Percentiles rank a stretch among this genome's conserved stretches.
phyloP scores from a whole-genome alignment of 2,329 filamentous ascomycete species.

The Cladophialophora yegresii region DNA sequence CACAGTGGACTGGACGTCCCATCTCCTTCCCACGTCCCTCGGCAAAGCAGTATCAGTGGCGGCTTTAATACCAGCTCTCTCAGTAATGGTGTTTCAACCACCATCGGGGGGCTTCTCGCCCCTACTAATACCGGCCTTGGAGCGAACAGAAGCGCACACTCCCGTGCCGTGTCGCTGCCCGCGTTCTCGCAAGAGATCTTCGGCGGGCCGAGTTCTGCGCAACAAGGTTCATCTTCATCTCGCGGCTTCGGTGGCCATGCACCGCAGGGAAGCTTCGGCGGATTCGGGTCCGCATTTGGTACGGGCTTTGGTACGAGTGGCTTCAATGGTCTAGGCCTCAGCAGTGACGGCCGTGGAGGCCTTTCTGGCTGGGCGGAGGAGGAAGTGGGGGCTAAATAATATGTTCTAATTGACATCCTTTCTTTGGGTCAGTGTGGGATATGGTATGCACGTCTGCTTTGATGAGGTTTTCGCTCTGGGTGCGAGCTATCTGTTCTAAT shows the following conservation, averaged over 20 bases:
- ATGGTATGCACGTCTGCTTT: constrained; percentile 16
- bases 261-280: constrained; percentile 57
- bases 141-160: constrained; percentile 62
- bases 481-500: constrained; percentile 29
- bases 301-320: constrained; percentile 57
- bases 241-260: constrained; percentile 36
- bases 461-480: constrained; percentile 16
- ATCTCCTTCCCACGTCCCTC: constrained; percentile 46
- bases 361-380: constrained; percentile 66
- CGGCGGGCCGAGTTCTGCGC: constrained; percentile 43
- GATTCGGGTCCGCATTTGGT: constrained; percentile 60
- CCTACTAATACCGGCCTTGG: constrained; percentile 62
- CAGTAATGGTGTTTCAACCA: constrained; percentile 62
- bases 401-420: constrained; percentile 22
- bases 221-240: constrained; percentile 38
- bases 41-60: constrained; percentile 42
- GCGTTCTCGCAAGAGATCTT: constrained; percentile 65
- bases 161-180: constrained; percentile 85
- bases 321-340: constrained; percentile 60
- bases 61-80: constrained; percentile 42
- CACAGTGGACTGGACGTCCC: constrained; percentile 53
- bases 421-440: constrained; percentile 17
- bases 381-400: constrained; percentile 59
- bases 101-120: constrained; percentile 74
- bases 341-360: constrained; percentile 53